phyloP scores from a whole-genome alignment of 805 yeast species.

The Candida anglica region DNA sequence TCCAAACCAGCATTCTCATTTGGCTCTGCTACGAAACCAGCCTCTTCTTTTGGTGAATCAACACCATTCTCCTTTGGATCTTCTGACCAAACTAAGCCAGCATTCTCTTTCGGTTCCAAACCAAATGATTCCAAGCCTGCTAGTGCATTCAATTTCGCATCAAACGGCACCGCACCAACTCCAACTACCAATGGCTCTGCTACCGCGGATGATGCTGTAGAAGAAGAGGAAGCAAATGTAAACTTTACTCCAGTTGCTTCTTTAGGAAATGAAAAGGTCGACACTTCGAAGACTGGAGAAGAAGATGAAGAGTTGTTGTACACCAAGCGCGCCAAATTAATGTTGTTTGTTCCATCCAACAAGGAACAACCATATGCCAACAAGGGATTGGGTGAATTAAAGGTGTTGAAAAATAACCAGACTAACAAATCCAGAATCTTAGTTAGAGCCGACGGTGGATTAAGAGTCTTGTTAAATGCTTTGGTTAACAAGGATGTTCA shows the following conservation, averaged over 20 bases:
- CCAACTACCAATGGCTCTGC: conserved; percentile 2
- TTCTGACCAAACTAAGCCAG: conserved; percentile 10
- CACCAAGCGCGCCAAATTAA: conserved; percentile 68
- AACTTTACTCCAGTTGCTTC: conserved; percentile 34
- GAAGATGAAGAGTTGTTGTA: conserved; percentile 68
- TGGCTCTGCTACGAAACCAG: conserved; percentile 5
- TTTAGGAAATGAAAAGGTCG: conserved; percentile 43
- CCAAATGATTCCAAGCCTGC: conserved; percentile 10
- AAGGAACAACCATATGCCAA: conserved; percentile 50
- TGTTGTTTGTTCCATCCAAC: conserved; percentile 51
- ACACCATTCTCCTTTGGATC: too few relatives aligned
- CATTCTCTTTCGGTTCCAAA: conserved; percentile 19
- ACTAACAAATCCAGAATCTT: conserved; percentile 66
- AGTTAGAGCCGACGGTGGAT: conserved; percentile 86
- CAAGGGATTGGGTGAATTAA: conserved; percentile 80
- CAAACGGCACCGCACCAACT: conserved; percentile 1
- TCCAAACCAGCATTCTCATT: conserved; percentile 9
- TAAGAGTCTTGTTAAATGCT: conserved; percentile 71
- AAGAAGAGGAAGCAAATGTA: conserved; percentile 21
- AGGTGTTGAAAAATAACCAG: conserved; percentile 58
- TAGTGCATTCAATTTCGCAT: conserved; percentile 7
- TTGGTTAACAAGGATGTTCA: conserved; percentile 52
- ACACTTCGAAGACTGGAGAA: conserved; percentile 65
- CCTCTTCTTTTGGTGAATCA: conserved; percentile 3
- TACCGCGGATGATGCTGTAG: conserved; percentile 1